These are phyloP conservation scores for Microsporum canis DNA, from an alignment of 2,329 filamentous ascomycete species.

Conservation along the genomic window DNA sequence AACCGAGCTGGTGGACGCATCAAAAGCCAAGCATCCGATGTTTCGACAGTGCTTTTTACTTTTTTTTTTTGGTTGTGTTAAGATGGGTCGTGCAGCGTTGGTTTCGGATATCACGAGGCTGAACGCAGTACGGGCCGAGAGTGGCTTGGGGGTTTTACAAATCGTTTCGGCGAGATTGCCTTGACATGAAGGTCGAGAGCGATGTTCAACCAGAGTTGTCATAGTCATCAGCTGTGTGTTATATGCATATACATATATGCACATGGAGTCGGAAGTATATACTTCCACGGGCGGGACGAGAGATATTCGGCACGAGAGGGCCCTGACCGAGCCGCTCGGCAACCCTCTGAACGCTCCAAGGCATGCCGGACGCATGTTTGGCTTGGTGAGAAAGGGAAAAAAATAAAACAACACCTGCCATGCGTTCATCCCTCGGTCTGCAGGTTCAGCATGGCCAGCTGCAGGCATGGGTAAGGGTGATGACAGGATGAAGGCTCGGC, in stretches of 20 bases:
- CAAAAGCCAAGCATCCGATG: background rate
- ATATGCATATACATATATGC: background rate
- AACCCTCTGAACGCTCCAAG: background rate
- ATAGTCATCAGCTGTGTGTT: too few species aligned
- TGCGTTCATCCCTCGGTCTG: slow-evolving; percentile 1
- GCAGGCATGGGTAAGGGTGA: background rate
- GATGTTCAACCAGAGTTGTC: background rate
- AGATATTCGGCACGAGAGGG: background rate
- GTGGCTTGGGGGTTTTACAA: background rate
- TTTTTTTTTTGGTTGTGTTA: background rate
- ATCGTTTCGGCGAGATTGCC: background rate
- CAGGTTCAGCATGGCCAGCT: background rate
- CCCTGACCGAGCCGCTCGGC: background rate
- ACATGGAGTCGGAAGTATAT: background rate
- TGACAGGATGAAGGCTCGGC: background rate
- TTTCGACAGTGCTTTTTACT: background rate
- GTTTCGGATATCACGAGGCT: background rate
- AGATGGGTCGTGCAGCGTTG: background rate
- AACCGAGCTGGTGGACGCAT: background rate
- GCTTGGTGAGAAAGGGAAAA: background rate
- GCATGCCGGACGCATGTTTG: background rate
- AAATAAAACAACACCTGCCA: background rate
- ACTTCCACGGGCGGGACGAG: background rate
- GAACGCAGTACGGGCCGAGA: background rate
- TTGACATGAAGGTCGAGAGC: background rate